phyloP scores from a whole-genome alignment of 2,329 filamentous ascomycete species.

The Aspergillus uvarum region DNA sequence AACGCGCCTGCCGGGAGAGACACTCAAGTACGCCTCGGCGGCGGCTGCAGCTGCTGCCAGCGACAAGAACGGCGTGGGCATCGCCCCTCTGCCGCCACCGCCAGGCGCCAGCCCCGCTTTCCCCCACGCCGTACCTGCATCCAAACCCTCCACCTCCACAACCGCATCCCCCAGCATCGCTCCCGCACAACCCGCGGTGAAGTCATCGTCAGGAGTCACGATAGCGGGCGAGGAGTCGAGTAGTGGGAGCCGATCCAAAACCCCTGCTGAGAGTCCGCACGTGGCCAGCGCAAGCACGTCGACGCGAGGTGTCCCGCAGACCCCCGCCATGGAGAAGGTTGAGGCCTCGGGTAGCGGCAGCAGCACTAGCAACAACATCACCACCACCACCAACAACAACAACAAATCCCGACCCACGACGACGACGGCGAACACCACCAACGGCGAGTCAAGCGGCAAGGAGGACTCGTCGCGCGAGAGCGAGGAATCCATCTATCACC shows the following conservation, averaged over 20 bases:
- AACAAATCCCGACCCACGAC: conserved; percentile 19
- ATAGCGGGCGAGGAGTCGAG: conserved; percentile 43
- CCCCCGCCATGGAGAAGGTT: conserved; percentile 49
- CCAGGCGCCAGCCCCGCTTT: conserved; percentile 61
- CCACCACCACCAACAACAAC: too few species aligned
- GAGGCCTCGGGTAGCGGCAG: conserved; percentile 40
- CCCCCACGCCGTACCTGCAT: conserved; percentile 50
- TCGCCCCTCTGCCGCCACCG: conserved; percentile 88
- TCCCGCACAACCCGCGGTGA: conserved; percentile 50
- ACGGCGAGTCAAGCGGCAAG: conserved; percentile 50
- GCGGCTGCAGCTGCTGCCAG: conserved; percentile 89
- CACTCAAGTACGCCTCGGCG: conserved; percentile 93
- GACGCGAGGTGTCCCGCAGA: conserved; percentile 45
- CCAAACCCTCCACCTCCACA: conserved; percentile 58
- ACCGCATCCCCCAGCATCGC: conserved; percentile 57
- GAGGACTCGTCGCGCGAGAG: conserved; percentile 47
- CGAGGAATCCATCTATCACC: conserved; percentile 84
- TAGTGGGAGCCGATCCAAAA: conserved; percentile 46
- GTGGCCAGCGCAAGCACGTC: conserved; percentile 42
- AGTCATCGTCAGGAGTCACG: conserved; percentile 37
- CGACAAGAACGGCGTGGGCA: conserved; percentile 85
- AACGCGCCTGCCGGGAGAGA: conserved; percentile 80
- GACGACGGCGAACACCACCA: conserved; percentile 52
- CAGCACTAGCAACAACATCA: conserved; percentile 24
- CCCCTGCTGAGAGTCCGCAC: conserved; percentile 51